Evolutionary conservation across 1,284 basidiomycete genomes (phyloP), one percentile per base, ranked within the genome.

Genomic region (Hemileia vastatrix): DNA sequence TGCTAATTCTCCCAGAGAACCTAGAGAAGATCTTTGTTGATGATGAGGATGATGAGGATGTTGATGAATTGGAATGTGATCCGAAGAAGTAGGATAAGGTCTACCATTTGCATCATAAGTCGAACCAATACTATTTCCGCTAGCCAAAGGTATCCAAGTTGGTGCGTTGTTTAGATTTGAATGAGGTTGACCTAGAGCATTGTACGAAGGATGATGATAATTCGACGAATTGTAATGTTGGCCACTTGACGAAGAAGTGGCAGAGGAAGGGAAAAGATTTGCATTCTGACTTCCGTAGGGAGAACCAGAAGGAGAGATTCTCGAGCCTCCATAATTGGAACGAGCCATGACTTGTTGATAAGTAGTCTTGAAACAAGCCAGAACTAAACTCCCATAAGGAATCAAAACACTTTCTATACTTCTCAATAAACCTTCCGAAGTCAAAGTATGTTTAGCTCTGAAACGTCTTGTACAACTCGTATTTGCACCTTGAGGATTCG

Each of bases 391-490:
- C 82, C 90, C 92, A 81, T 94, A 90, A 67, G 90, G 90, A 76
- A 94, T 91, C 77, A 92, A 90, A 65, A 94, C 87, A 75, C 87
- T 90, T 72, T 90, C 87, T 54, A 94, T 85, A 71, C 86, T 82
- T 18, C 78, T 71, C 36, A 76, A 71, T 76, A 83, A 68, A 52
- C 83, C 83, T 64, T 84, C 82, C 44, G 81, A 79, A 65, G 77
- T 77, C 54, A 81, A 77, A 3, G 84, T 82, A 79, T 92, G 89
- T 69, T 83, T 82, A 50, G 88, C 86, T 73, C 88, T 86, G 79
- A 88, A 95, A 65, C 94, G 82, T 70, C 89, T 83, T 64, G 92
- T 96, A 76, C 93, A 98, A 77, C 86, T 92, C 52, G 93, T 96
- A 77, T 87, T 87, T 47, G 87, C 84, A 71, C 86, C 84, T 67